phyloP scores from a whole-genome alignment of 257 asterid genomes.

The Eucommia ulmoides region DNA sequence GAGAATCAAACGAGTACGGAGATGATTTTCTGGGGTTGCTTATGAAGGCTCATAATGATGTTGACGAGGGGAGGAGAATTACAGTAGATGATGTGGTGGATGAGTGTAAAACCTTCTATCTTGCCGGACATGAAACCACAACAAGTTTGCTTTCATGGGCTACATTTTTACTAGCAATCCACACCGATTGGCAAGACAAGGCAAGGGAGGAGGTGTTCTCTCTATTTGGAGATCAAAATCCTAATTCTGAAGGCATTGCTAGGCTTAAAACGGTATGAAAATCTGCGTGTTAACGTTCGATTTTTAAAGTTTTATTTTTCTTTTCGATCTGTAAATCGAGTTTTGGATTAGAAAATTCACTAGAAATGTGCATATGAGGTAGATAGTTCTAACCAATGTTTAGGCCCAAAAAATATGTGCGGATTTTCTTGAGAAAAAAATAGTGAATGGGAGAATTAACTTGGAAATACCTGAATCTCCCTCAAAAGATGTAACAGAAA shows the following conservation, averaged over 20 bases:
- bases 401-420: no score
- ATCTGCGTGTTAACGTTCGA: no score
- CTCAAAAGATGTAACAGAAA: no score
- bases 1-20: not conserved
- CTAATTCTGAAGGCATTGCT: not conserved
- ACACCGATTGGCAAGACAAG: not conserved
- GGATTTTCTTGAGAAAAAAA: no score
- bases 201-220: not conserved
- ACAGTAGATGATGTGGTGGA: not conserved
- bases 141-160: slow-evolving; percentile 1
- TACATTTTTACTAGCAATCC: not conserved
- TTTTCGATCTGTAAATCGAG: not conserved
- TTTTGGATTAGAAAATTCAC: no score
- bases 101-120: not conserved
- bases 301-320: no score
- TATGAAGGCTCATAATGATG: not conserved
- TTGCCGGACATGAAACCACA: slow-evolving; percentile 1
- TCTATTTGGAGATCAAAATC: not conserved
- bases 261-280: not conserved
- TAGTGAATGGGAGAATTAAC: no score
- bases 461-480: no score
- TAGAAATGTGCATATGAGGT: no score
- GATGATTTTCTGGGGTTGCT: not conserved
- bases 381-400: no score
- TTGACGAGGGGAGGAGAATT: not conserved